phyloP scores from a whole-genome alignment of 148 eudicot species.

The Arctostaphylos glauca region DNA sequence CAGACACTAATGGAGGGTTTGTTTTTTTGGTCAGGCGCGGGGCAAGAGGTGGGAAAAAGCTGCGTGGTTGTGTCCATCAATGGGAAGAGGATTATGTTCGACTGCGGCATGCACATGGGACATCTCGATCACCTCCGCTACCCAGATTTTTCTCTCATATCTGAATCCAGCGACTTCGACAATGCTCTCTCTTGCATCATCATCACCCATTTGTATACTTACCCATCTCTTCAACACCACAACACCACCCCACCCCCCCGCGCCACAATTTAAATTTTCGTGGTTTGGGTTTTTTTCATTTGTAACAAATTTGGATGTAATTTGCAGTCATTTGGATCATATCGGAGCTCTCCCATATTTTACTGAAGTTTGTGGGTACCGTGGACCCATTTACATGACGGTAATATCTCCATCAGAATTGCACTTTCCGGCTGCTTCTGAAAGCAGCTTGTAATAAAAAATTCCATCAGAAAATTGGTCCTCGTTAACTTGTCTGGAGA shows the following conservation, averaged over 20 bases:
- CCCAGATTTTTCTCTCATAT: conserved; percentile 81
- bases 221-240: neutral
- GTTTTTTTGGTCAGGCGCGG: conserved; percentile 59
- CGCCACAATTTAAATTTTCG: neutral
- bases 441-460: neutral
- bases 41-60: conserved; percentile 98
- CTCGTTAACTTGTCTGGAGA: neutral
- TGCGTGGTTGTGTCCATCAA: conserved; percentile 76
- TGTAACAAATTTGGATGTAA: neutral
- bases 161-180: conserved; percentile 55
- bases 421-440: neutral
- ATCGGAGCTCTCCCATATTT: conserved; percentile 92
- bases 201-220: conserved; percentile 71
- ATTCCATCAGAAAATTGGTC: neutral
- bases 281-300: neutral
- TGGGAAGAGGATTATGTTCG: conserved; percentile 92
- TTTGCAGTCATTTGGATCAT: conserved; percentile 87
- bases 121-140: conserved; percentile 63
- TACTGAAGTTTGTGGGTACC: conserved; percentile 91
- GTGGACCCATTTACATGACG: conserved; percentile 96
- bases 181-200: conserved; percentile 56
- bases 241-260: neutral
- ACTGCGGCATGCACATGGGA: conserved; percentile 99
- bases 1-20: neutral
- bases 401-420: conserved; percentile 29